phyloP scores from a whole-genome alignment of 805 yeast genomes.

The Ogataea degrootiae region DNA sequence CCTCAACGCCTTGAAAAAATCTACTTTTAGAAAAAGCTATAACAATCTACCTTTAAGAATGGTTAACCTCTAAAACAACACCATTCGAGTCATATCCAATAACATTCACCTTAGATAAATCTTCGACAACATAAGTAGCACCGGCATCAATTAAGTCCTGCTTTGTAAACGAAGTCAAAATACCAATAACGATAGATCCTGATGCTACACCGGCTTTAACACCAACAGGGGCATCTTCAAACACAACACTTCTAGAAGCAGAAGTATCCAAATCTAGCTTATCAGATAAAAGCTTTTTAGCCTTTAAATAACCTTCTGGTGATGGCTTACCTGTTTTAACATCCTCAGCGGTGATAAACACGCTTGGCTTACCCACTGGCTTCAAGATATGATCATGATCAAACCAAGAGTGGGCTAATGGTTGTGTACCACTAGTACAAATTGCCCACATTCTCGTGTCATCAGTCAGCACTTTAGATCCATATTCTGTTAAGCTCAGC shows the following conservation, averaged over 20 bases:
- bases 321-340: background rate
- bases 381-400: background rate
- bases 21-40: too few relatives aligned
- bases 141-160: background rate
- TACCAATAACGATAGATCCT: background rate
- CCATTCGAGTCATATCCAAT: background rate
- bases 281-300: background rate
- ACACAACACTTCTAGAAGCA: background rate
- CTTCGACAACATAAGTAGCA: background rate
- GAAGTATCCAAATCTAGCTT: background rate
- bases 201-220: background rate
- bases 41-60: background rate
- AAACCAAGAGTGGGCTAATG: background rate
- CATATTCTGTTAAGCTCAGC: background rate
- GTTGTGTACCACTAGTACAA: background rate
- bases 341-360: background rate
- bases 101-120: background rate
- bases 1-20: too few relatives aligned
- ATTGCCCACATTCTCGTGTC: background rate
- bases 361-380: background rate
- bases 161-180: background rate
- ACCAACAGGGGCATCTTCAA: constrained; percentile 1
- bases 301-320: background rate
- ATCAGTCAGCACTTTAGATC: background rate
- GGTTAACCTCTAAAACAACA: background rate